These are phyloP conservation scores for Termitomyces sp. DNA, from an alignment of 768 basidiomycete species.

Conservation along the genomic window DNA sequence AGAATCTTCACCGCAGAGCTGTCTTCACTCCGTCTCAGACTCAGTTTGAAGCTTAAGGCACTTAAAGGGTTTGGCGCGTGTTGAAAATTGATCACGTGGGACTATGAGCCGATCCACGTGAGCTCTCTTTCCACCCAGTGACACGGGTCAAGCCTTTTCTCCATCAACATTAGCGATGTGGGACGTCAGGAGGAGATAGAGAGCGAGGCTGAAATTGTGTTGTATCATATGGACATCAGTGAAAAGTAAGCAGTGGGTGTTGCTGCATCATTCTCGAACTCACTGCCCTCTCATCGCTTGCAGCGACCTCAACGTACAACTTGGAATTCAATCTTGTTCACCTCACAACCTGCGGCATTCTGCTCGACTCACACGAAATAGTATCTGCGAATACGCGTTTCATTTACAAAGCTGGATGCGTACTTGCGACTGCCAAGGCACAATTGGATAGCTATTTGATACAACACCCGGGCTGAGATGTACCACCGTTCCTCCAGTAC, in stretches of 20 bases:
- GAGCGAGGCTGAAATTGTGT: background rate
- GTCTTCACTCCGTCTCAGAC: no score
- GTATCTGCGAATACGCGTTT: slow-evolving; percentile 1
- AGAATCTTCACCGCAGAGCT: no score
- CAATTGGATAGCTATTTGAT: background rate
- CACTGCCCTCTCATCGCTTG: background rate
- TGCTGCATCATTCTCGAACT: background rate
- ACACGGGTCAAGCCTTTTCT: no score
- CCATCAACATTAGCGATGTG: no score
- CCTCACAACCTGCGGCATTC: background rate
- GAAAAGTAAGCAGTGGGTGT: background rate
- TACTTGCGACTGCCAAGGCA: background rate
- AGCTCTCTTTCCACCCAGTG: no score
- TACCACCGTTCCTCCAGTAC: no score
- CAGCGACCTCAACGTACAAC: background rate
- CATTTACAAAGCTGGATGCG: background rate
- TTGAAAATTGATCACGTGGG: no score
- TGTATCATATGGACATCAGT: background rate
- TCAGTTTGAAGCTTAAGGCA: no score
- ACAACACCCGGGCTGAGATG: no score
- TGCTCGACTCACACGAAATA: background rate
- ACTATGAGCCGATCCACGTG: no score
- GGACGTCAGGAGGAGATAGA: background rate
- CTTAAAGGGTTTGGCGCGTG: no score
- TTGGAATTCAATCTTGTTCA: background rate